Conservation (phyloP, 345 rosid species). For the Linum tenue region DNA sequence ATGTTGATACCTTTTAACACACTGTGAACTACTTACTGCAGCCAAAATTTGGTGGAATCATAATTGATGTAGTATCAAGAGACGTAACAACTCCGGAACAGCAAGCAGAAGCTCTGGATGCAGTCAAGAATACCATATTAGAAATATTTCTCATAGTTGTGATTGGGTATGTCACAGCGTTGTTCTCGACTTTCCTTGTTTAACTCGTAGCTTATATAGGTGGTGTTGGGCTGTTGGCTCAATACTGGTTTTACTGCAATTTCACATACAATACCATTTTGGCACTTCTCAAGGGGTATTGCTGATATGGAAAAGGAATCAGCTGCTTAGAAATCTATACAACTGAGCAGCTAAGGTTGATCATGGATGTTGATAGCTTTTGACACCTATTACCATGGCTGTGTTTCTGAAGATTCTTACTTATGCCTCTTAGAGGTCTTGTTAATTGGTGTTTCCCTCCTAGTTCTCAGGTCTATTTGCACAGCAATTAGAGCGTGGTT, state of each 20-base stretch:
- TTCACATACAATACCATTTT: too few species aligned
- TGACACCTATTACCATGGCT: too few species aligned
- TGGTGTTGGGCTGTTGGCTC: too few species aligned
- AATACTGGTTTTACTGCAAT: too few species aligned
- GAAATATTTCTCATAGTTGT: constrained; percentile 46
- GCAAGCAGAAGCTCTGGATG: constrained; percentile 35
- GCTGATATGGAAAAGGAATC: too few species aligned
- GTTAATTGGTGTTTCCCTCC: not conserved
- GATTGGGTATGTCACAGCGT: constrained; percentile 29
- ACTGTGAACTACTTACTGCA: constrained; percentile 1
- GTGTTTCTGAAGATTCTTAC: not conserved
- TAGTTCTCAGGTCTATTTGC: constrained; percentile 36
- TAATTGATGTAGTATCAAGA: constrained; percentile 54
- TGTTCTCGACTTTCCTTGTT: not conserved
- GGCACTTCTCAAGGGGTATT: too few species aligned
- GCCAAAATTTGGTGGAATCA: constrained; percentile 57
- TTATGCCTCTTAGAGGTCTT: not conserved
- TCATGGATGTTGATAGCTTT: too few species aligned
- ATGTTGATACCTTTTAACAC: too few species aligned
- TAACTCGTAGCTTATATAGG: too few species aligned
- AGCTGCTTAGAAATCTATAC: too few species aligned
- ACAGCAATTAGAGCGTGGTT: constrained; percentile 53
- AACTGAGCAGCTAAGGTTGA: too few species aligned
- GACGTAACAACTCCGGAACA: constrained; percentile 37
- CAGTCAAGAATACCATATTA: constrained; percentile 38